phyloP scores from a whole-genome alignment of 2,329 filamentous ascomycete genomes.

The Exophiala sp. region DNA sequence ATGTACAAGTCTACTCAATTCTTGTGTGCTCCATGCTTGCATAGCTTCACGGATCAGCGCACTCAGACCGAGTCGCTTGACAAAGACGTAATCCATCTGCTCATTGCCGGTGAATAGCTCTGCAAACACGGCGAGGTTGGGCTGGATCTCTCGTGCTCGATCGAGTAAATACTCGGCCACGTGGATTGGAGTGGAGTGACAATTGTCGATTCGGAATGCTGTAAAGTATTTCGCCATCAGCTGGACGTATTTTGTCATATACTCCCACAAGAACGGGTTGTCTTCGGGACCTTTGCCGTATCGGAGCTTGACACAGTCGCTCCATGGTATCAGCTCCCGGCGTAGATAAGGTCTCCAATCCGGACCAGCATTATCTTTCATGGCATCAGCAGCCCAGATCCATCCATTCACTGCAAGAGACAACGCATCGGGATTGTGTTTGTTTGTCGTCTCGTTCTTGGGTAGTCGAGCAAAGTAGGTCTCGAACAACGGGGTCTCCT shows the following conservation, averaged over 20 bases:
- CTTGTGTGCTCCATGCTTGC: constrained; percentile 95
- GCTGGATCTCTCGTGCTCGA: constrained; percentile 81
- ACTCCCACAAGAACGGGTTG: constrained; percentile 91
- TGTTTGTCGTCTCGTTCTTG: constrained; percentile 69
- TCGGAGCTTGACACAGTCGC: constrained; percentile 93
- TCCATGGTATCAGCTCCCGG: constrained; percentile 95
- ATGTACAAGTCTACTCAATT: constrained; percentile 89
- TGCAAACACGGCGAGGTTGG: constrained; percentile 86
- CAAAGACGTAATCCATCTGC: constrained; percentile 93
- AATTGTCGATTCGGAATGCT: constrained; percentile 96
- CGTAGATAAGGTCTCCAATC: constrained; percentile 90
- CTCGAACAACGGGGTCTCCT: constrained; percentile 79
- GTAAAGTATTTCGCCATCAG: constrained; percentile 92
- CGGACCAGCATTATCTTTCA: constrained; percentile 89
- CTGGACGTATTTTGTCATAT: constrained; percentile 89
- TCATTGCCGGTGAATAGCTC: constrained; percentile 96
- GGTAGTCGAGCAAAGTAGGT: constrained; percentile 91
- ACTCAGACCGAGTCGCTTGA: constrained; percentile 85
- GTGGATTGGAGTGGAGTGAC: constrained; percentile 90
- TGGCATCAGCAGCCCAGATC: constrained; percentile 96
- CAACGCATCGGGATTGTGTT: constrained; percentile 71
- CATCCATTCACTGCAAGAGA: constrained; percentile 94
- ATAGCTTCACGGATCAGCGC: constrained; percentile 94
- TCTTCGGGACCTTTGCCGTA: constrained; percentile 79
- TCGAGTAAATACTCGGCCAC: constrained; percentile 95